Evolutionary conservation across 306 rosid genomes (phyloP), one percentile per base, ranked within the genome.

Genomic region (Mimosa pudica): DNA sequence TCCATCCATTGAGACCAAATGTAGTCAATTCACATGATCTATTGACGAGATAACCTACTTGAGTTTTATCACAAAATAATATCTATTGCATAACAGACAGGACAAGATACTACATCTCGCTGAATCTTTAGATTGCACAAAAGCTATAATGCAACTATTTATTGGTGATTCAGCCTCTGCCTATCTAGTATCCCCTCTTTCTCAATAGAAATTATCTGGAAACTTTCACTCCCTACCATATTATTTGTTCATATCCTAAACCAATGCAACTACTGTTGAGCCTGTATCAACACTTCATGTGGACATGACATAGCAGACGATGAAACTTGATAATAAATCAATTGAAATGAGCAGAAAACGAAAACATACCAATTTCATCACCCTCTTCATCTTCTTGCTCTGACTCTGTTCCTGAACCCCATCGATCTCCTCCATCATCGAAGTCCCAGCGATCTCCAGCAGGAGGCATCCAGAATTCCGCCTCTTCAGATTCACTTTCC

Each of bases 381-480:
- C 57, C 85, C 18, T 83, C 87, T 13, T 85, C 93, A 80, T 76
- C 81, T 79, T 88, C 91, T 52, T 79, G 82, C 74, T 79, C 96
- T 8, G 87, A 92, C 70, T 89, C 94, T 10, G 90, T 83, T 74
- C 73, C 89, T 2, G 97, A 91, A 74, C 82, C 88, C 98, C 98
- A 95, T 82, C 97, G 82, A 75, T 89, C 92, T 44, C 91, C 89
- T 38, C 98, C 92, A 24, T 88, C 89, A 65, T 95, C 98, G 48
- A 83, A 78, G 79, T 92, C 98, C 98, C 98, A 91, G 8, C 98
- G 93, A n/a, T 85, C 90, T 51, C 97, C 98, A 49, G 33, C 82
- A 10, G 93, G 92, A 81, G 98, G 98, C 85, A 85, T 84, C 98
- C 98, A 94, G 74, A 94, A 89, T 73, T 87, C 93, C 4, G 62